These are phyloP conservation scores for Mayamaea pseudoterrestris DNA, from an alignment of 108 stramenopile species.

Conservation along the genomic window DNA sequence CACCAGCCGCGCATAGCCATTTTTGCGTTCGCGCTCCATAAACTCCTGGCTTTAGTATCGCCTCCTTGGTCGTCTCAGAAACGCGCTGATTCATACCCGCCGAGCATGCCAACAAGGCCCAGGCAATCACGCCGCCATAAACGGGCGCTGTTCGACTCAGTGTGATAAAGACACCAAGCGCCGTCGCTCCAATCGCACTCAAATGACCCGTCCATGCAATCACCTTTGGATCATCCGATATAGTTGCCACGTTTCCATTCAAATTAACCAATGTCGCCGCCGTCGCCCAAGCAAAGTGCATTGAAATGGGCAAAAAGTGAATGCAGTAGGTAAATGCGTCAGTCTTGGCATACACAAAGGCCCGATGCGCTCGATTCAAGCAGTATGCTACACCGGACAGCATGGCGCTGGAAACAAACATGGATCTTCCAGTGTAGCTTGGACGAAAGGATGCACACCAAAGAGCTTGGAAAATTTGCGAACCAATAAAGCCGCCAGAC, in stretches of 20 bases:
- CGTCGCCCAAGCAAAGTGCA: slow-evolving; percentile 75
- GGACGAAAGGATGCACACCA: slow-evolving; percentile 64
- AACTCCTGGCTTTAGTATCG: no score
- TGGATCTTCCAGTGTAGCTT: slow-evolving; percentile 32
- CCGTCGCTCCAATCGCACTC: slow-evolving; percentile 32
- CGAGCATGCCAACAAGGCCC: slow-evolving; percentile 38
- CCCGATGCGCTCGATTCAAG: slow-evolving; percentile 11
- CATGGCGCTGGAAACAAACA: slow-evolving; percentile 36
- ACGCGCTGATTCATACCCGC: slow-evolving; percentile 3
- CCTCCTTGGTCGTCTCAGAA: background rate
- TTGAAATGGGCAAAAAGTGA: slow-evolving; percentile 51
- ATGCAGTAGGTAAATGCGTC: slow-evolving; percentile 4
- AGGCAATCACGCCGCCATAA: slow-evolving; percentile 35
- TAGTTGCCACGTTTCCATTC: slow-evolving; percentile 30
- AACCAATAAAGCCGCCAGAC: slow-evolving; percentile 47
- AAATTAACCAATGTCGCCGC: slow-evolving; percentile 67
- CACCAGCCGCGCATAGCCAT: no score
- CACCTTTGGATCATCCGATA: slow-evolving; percentile 5
- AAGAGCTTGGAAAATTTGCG: slow-evolving; percentile 38
- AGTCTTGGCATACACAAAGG: slow-evolving; percentile 19
- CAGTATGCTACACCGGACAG: slow-evolving; percentile 29
- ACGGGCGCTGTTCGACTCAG: slow-evolving; percentile 20
- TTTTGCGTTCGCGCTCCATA: no score
- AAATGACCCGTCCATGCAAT: slow-evolving; percentile 28
- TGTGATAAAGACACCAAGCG: slow-evolving; percentile 26